A percentile compares a stretch with the other conserved stretches of the same genome.
Evolutionary conservation across 202 grass and related monocot genomes (phyloP).

Genomic region (Zizania palustris): DNA sequence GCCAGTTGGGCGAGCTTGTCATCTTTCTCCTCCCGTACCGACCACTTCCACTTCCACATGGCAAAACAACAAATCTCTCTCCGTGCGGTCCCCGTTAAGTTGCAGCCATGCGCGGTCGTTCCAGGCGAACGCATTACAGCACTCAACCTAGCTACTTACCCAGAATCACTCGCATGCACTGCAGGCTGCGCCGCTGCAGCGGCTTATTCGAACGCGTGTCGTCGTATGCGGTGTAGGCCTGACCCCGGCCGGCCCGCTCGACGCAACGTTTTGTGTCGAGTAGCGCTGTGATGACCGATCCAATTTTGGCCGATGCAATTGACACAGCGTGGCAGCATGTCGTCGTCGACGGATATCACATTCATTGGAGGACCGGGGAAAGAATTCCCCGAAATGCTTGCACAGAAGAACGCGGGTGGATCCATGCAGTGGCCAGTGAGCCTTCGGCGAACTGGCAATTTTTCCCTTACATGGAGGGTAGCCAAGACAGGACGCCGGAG

Average conservation of each 20-base stretch:
- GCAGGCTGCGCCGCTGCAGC: neutral
- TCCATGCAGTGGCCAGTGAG: neutral
- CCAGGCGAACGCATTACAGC: neutral
- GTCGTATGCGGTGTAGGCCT: too few species aligned
- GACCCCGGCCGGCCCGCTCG: too few species aligned
- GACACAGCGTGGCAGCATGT: neutral
- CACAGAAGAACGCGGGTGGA: conserved; percentile 6
- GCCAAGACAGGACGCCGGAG: neutral
- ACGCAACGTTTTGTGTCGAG: too few species aligned
- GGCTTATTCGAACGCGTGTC: neutral
- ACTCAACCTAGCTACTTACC: neutral
- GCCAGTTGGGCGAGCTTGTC: conserved; percentile 12
- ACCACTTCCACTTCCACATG: neutral
- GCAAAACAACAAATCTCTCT: neutral
- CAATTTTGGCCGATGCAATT: neutral
- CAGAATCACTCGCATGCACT: neutral
- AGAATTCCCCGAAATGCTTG: neutral
- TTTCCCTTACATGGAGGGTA: neutral
- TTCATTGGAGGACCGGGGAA: neutral
- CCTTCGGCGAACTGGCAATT: neutral
- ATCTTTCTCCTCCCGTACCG: neutral
- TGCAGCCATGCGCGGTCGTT: neutral
- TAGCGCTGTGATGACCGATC: neutral
- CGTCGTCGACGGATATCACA: neutral
- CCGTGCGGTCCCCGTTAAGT: neutral